Percentiles rank a stretch among this genome's conserved stretches.
phyloP scores from a whole-genome alignment of 2,329 filamentous ascomycete species.

The Aspergillus novoparasiticus region DNA sequence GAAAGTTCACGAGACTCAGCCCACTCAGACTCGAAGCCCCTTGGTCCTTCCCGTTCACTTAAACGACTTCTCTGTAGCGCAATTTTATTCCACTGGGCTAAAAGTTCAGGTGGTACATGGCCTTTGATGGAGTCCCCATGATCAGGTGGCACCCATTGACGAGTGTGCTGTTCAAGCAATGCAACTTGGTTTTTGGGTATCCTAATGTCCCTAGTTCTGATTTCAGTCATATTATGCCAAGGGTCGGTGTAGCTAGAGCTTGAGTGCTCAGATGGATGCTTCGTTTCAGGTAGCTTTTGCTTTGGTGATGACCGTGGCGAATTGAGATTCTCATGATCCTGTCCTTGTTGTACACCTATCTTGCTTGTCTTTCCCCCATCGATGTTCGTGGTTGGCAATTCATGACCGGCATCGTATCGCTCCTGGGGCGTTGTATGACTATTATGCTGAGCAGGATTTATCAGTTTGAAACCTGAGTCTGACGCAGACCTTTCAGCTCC shows the following conservation, averaged over 20 bases:
- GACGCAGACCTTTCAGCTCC: neutral
- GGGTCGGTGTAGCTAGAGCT: slow-evolving; percentile 16
- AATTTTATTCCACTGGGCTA: slow-evolving; percentile 40
- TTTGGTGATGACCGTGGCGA: neutral
- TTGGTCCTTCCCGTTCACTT: neutral
- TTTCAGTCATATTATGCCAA: slow-evolving; percentile 38
- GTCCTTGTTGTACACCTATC: neutral
- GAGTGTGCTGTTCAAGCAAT: slow-evolving; percentile 6
- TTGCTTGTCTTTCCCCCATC: neutral
- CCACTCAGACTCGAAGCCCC: neutral
- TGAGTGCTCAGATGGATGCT: neutral
- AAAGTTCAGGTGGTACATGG: slow-evolving; percentile 38
- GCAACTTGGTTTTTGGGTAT: slow-evolving; percentile 8
- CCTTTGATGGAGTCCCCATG: slow-evolving; percentile 16
- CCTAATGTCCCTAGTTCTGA: slow-evolving; percentile 3
- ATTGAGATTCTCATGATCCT: neutral
- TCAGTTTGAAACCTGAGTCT: neutral
- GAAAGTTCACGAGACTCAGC: slow-evolving; percentile 1
- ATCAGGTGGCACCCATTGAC: neutral
- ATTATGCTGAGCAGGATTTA: neutral
- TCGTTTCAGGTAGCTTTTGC: neutral
- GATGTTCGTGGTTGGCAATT: neutral
- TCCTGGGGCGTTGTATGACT: neutral
- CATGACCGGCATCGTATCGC: neutral
- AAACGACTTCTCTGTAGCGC: slow-evolving; percentile 16